Evolutionary conservation across 768 basidiomycete species (phyloP), one percentile per base, ranked within the genome.

Genomic region (Suillus subaureus): DNA sequence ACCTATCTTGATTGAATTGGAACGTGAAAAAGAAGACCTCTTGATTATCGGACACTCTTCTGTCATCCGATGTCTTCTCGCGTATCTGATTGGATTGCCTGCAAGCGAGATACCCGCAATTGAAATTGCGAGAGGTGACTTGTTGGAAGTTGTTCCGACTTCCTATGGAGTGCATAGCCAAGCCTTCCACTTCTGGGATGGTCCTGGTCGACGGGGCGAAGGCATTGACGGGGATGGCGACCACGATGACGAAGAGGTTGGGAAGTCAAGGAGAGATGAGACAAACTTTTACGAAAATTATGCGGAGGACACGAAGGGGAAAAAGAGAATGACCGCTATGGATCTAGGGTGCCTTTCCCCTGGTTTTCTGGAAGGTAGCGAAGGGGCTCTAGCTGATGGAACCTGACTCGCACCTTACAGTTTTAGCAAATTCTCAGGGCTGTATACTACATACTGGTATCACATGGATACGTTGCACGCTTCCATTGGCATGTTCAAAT

Each of bases 81-180:
- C 96, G 3, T 95, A 95, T 76, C 89, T 95, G 70, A 94, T 95
- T 69, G 97, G 97, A 7, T 83, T 99, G 4, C 94, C 96, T 6
- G 94, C 97, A 0, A 91, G 91, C 33, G 97, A 99, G 75, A 97
- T 99, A 54, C 97, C 97, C 0, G 96, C 95, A 1, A 97, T 99
- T 62, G 97, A 99, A 77, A 91, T 99, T 70, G 94, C 97, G 43
- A 87, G 97, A 15, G 97, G 97, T 0, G 97, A 99, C 74, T 80
- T 99, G n/a, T 85, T 99, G 45, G 97, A 99, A 76, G 92, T 95
- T 58, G 87, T 93, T 0, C 93, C 93, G 2, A 90, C 93, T 12
- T 92, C 90, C 7, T 94, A 94, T 69, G 96, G 96, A 12, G 96
- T 97, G 52, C 89, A 92, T 67, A 91, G 90, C 67, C 89, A 94